Conservation (phyloP, 202 grass and related monocot genomes). For the Brachypodium distachyon region DNA sequence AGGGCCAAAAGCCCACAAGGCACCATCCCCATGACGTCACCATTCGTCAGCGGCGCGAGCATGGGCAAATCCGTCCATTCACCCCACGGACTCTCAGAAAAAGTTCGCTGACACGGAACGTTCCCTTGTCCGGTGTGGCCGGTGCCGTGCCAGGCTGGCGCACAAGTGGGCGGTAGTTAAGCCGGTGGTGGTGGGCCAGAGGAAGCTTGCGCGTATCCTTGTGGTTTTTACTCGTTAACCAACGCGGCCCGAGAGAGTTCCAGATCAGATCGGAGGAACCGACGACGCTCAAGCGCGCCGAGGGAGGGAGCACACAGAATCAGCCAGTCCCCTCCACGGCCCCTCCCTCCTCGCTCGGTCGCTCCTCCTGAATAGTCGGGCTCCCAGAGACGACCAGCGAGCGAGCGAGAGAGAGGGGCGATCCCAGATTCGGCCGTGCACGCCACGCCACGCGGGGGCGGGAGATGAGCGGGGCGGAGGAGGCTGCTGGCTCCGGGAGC, state of each 20-base stretch:
- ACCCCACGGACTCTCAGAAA: too few relatives aligned
- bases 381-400: background rate
- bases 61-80: background rate
- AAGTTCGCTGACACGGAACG: background rate
- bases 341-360: too few relatives aligned
- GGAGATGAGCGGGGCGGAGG: conserved; percentile 35
- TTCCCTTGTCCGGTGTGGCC: background rate
- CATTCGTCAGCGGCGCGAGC: too few relatives aligned
- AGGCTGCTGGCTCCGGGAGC: background rate
- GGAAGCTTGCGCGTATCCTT: background rate
- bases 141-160: conserved; percentile 6
- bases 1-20: background rate
- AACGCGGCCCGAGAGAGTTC: background rate
- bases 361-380: conserved; percentile 11
- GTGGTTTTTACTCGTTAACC: background rate
- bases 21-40: too few relatives aligned
- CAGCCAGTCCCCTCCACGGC: background rate
- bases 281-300: background rate
- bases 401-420: background rate
- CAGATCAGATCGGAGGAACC: conserved; percentile 5
- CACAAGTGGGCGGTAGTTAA: conserved; percentile 6
- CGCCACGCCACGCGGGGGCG: background rate
- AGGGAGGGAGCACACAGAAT: conserved; percentile 13
- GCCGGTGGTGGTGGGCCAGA: too few relatives aligned
- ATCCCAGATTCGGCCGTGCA: conserved; percentile 19